Evolutionary conservation across 305 asterid species (phyloP), one percentile per base, ranked within the genome.

Genomic region (Ilex paraguariensis): DNA sequence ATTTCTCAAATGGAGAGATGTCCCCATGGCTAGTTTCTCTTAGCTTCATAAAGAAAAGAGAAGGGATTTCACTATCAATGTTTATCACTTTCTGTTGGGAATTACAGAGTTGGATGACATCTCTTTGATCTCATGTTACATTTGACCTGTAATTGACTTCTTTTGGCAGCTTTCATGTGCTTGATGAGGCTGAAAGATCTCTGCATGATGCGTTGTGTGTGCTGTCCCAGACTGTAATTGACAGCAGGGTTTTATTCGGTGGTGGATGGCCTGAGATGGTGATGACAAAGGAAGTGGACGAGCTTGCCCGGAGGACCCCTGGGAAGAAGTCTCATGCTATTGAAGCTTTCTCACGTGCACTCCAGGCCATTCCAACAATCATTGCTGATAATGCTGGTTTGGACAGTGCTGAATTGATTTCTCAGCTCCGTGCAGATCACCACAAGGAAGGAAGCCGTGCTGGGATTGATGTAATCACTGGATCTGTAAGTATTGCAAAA

Each of bases 221-320:
- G 57, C 84, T 91, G 42, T 88, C 96, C 28, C 95, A 91, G 73
- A 91, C 96, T 0, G 95, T 88, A 63, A 82, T 69, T 70, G 98
- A 91, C 75, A 86, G 94, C 70, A 80, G 98, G 75, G 83, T 84
- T 61, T 71, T 86, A 60, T 70, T 83, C 55, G 98, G 96, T 57
- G 96, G 96, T 57, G 95, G 98, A 66, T 91, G 96, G 94, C 87
- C 98, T n/a, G 98, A 91, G 79, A 91, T 88, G 96, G 83, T 86
- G 65, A 91, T 88, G 98, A 86, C 92, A 9, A 91, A 86, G 79
- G 95, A 90, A 63, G 90, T 88, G 9, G 95, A 84, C 69, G 98
- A 86, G 68, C 83, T 88, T 45, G 92, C 98, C 65, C 78, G 83
- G 77, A 82, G 75, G 77, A 88, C 95, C 33, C 95, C 95, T 3